These are phyloP conservation scores for Guyanaporus albipodus DNA, from an alignment of 768 basidiomycete genomes.

Conservation along the genomic window DNA sequence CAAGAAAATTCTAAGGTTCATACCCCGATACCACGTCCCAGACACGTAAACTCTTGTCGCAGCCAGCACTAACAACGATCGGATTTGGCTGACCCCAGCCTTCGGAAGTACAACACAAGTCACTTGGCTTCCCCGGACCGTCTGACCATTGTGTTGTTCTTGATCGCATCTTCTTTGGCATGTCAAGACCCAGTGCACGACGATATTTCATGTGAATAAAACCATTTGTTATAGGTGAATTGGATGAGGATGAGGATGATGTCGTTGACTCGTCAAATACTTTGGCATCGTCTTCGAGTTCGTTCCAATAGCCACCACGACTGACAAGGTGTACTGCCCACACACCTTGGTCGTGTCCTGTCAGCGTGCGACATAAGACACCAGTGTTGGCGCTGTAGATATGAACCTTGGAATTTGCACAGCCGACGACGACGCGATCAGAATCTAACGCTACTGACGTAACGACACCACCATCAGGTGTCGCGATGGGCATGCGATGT, in stretches of 20 bases:
- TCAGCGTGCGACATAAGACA: constrained; percentile 67
- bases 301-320: constrained; percentile 49
- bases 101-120: constrained; percentile 60
- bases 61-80: constrained; percentile 87
- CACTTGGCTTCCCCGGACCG: constrained; percentile 39
- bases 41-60: constrained; percentile 86
- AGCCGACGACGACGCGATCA: constrained; percentile 83
- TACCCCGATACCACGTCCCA: constrained; percentile 90
- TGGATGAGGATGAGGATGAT: background rate
- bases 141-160: constrained; percentile 15
- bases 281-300: constrained; percentile 8
- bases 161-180: constrained; percentile 20
- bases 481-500: constrained; percentile 48
- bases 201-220: constrained; percentile 37
- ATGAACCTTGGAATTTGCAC: constrained; percentile 81
- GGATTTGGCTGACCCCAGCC: constrained; percentile 89
- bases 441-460: constrained; percentile 83
- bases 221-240: constrained; percentile 16
- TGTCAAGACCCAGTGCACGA: constrained; percentile 46
- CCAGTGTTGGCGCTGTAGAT: constrained; percentile 81
- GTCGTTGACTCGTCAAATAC: constrained; percentile 5
- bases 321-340: constrained; percentile 86
- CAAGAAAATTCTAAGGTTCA: constrained; percentile 17
- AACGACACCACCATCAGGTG: constrained; percentile 60
- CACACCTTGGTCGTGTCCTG: constrained; percentile 86